Base-by-base conservation (phyloP, 306 rosid species). In the Citrullus mucosospermus region DNA sequence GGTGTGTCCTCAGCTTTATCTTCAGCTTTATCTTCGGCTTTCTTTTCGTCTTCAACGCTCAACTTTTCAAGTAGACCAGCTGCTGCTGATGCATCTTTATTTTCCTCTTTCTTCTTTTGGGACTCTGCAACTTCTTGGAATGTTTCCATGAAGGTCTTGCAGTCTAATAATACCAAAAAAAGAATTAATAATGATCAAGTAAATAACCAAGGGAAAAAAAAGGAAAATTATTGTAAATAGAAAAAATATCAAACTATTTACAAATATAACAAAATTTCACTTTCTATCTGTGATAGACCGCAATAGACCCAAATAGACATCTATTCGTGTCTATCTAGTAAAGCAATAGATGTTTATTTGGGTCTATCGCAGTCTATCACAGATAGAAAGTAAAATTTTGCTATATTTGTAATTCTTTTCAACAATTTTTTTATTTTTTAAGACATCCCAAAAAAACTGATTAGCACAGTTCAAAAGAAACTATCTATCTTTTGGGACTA, bases 61-160 rank as follows among this genome's bases (percentile, higher is more conserved):
- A 95, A 89, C 25, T 87, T 87, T 81, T 91, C 87, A 38, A 95
- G 90, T 68, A 88, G 92, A 77, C 78, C 89, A 78, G 99, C 98
- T 55, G 97, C 87, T 38, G 83, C 90, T 66, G 92, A 77, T 60
- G 93, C 87, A 57, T 86, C 92, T 39, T 80, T 18, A 69, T 85
- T 81, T 71, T 96, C 99, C 79, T 83, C 96, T 80, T 75, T 86
- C 8, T 78, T 71, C 78, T 75, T 78, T 81, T 92, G 92, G 66
- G 98, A 91, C 81, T 96, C 99, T 0, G 93, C 97, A 80, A 91
- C 95, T 87, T 96, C 99, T 86, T 88, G 89, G 81, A 96, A 96
- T 76, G 57, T 90, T 79, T 92, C 97, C 98, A 96, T 96, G 86
- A 96, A 96, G 76, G 74, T 84, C 80, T 83, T 92, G 91, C 91